Base-by-base conservation (phyloP, 225 moss, liverwort and hornwort species). In the Bryum argenteum region DNA sequence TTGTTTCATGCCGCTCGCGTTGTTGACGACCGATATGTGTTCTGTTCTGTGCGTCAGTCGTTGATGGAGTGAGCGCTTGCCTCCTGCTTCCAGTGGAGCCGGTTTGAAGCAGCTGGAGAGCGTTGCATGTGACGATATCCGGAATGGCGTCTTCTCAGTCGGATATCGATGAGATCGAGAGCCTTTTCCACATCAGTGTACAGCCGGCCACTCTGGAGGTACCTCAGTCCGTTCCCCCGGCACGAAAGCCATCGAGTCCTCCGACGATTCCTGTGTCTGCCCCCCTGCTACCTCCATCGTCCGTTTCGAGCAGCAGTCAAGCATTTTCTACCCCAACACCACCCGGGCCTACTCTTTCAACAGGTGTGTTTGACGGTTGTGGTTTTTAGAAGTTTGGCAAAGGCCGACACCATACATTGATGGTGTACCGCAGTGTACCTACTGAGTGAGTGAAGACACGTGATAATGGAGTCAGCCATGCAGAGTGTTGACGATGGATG, bases 161-260 rank as follows among this genome's bases (percentile, higher is more conserved):
- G 54, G 82, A 82, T 81, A 98, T 98, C 42, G 97, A 98, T 68
- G 97, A 98, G 81, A 98, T 94, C 64, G 94, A 98, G 89, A 94
- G 88, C 76, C 68, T 98, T 70, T 98, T 98, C 83, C 84, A 91
- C 80, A 85, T 94, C 54, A 92, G 89, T 78, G 97, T 98, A 39
- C 76, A 91, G 76, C 94, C 94, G 54, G 92, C 97, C 21, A 87
- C 83, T 14, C 82, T 91, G 45, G 91, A 92, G 81, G 94, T 88
- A 17, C 89, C 90, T 4, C 90, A 82, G 42, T 85, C 94, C 7
- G 83, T 74, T 43, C 75, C 88, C 64, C 77, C 82, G 3, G 85
- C 79, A 10, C 85, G 82, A 9, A 98, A 84, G 50, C 80, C 91
- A 16, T 80, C 92, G 4, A 89, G 86, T 69, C 65, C 83, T 70